phyloP scores from a whole-genome alignment of 441 rosid genomes.

The Macaranga tanarius region DNA sequence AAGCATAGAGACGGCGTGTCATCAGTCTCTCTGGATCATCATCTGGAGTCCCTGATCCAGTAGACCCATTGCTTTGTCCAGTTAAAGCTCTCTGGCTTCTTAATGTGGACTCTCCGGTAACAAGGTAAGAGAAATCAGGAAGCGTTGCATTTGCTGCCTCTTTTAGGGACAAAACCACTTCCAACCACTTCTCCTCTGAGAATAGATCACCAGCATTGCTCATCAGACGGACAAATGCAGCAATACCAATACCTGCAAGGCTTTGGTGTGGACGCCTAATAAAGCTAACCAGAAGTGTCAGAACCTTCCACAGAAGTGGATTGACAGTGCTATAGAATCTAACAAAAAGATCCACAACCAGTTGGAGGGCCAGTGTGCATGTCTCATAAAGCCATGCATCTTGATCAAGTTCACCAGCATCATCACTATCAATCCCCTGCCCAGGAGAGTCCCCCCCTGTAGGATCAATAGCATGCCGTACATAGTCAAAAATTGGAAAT shows the following conservation, averaged over 20 bases:
- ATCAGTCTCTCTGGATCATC: conserved; percentile 54
- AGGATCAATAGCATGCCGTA: conserved; percentile 98
- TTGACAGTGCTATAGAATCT: conserved; percentile 88
- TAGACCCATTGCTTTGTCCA: conserved; percentile 40
- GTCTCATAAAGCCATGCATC: conserved; percentile 99
- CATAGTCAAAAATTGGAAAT: conserved; percentile 98
- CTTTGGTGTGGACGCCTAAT: conserved; percentile 99
- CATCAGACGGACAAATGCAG: conserved; percentile 99
- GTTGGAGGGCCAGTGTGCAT: conserved; percentile 96
- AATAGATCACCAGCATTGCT: conserved; percentile 92
- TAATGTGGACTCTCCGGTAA: conserved; percentile 46
- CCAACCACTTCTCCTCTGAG: conserved; percentile 93
- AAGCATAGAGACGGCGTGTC: conserved; percentile 53
- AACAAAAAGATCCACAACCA: conserved; percentile 99
- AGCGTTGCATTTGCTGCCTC: conserved; percentile 88
- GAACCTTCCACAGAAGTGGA: conserved; percentile 89
- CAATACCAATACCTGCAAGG: conserved; percentile 99
- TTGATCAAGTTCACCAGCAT: conserved; percentile 72
- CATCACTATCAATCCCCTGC: conserved; percentile 57
- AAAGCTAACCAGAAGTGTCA: conserved; percentile 88
- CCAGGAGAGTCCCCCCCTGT: conserved; percentile 70
- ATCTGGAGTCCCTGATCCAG: conserved; percentile 42
- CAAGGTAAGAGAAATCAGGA: conserved; percentile 80
- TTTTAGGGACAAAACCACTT: conserved; percentile 86
- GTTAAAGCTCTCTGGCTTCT: conserved; percentile 34